Evolutionary conservation across 352 stramenopile species (phyloP).

Genomic region (Phytophthora pisi): DNA sequence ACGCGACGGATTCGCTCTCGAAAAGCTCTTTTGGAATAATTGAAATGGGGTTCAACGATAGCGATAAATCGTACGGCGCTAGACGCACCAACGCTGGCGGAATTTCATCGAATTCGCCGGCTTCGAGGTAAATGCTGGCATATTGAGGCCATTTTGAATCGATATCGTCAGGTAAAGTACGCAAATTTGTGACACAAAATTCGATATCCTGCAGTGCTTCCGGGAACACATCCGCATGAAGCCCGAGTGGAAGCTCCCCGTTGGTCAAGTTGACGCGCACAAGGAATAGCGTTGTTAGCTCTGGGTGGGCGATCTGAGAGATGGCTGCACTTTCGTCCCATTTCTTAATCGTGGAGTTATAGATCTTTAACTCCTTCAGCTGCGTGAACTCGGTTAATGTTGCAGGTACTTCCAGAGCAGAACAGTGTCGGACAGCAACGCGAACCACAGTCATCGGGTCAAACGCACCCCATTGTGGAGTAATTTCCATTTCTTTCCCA

Average conservation of each 20-base stretch:
- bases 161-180: conserved; percentile 39
- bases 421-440: not conserved
- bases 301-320: conserved; percentile 13
- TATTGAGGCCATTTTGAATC: conserved; percentile 36
- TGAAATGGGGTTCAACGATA: conserved; percentile 35
- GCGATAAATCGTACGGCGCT: conserved; percentile 27
- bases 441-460: not conserved
- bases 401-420: not conserved
- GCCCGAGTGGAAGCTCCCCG: conserved; percentile 7
- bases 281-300: conserved; percentile 21
- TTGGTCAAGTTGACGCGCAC: conserved; percentile 23
- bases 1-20: conserved; percentile 35
- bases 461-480: not conserved
- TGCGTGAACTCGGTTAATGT: conserved; percentile 19
- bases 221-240: conserved; percentile 15
- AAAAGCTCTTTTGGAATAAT: conserved; percentile 33
- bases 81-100: conserved; percentile 19
- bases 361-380: conserved; percentile 28
- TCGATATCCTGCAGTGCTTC: conserved; percentile 31
- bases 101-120: conserved; percentile 5
- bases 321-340: conserved; percentile 22
- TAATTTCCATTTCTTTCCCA: not conserved
- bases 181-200: conserved; percentile 40
- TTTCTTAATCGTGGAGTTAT: conserved; percentile 24
- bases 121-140: conserved; percentile 17